These are phyloP conservation scores for Russula lepida DNA, from an alignment of 768 basidiomycete genomes.

Conservation along the genomic window DNA sequence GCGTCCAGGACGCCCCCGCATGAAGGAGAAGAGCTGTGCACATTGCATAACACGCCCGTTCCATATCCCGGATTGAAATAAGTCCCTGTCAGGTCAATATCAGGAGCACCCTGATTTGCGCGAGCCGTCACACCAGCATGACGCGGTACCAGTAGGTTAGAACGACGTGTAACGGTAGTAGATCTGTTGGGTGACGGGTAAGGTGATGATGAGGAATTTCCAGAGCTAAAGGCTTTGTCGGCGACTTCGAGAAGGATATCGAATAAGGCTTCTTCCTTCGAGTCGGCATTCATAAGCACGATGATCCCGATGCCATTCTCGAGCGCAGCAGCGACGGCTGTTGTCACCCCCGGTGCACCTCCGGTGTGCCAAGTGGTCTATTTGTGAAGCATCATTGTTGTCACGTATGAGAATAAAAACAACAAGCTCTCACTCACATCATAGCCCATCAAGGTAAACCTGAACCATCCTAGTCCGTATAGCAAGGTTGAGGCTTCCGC, in stretches of 20 bases:
- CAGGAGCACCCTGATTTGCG: background rate
- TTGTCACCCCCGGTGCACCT: conserved; percentile 29
- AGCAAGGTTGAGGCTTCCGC: conserved; percentile 20
- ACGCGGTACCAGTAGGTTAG: background rate
- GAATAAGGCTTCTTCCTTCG: background rate
- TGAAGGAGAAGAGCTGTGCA: background rate
- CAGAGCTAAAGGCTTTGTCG: background rate
- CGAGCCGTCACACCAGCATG: background rate
- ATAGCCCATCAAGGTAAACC: conserved; percentile 33
- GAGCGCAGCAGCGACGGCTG: conserved; percentile 30
- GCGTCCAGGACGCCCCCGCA: conserved; percentile 2
- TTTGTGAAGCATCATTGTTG: background rate
- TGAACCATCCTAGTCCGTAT: conserved; percentile 40
- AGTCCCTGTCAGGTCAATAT: background rate
- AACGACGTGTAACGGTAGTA: background rate
- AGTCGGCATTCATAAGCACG: conserved; percentile 22
- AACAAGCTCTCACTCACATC: conserved; percentile 27
- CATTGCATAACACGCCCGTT: background rate
- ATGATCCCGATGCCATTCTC: conserved; percentile 31
- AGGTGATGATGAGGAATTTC: background rate
- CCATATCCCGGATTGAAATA: conserved; percentile 8
- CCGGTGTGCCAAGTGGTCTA: conserved; percentile 31
- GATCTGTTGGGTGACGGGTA: no score
- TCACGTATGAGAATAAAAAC: background rate
- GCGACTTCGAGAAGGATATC: background rate